Evolutionary conservation across 495 filamentous ascomycete species (phyloP), one percentile per base, ranked within the genome.

Genomic region (Oidiodendron maius): DNA sequence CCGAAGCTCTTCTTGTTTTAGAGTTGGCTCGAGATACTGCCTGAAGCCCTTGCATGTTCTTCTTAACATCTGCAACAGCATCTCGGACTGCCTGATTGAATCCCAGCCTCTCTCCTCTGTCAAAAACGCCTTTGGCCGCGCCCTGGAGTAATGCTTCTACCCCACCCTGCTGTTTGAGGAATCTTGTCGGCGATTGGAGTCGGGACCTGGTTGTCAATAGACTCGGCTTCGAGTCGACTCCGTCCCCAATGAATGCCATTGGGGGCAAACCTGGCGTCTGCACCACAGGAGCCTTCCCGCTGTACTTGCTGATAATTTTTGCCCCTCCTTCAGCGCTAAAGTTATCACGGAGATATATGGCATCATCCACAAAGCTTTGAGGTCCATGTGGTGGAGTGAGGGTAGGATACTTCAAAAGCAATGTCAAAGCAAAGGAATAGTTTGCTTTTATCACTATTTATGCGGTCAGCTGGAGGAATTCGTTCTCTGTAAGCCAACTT

Each of bases 1-100:
- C 47, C 9, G 52, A 41, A 43, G 43, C 45, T 34, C 46, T 44
- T 18, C 51, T 44, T 35, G 25, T 39, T 21, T 25, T 21, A 3
- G 46, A 52, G 23, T 50, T 55, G 28, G 24, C 45, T 26, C 52
- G 40, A 3, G 56, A 52, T n/a, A n/a, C n/a, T 25, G 50, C 37
- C 17, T 58, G 56, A 15, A 61, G 44, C 4, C 52, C 55, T 46
- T 86, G 78, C 52, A 89, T 81, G 51, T 83, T 85, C 56, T 76
- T 83, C 52, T 74, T 77, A 2, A 91, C 86, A 68, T 96, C 90
- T 12, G 76, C 87, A 46, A 95, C 80, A 3, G 93, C 91, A 50
- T 91, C 90, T 16, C 91, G 82, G 10, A 98, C 84, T 10, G 88
- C 89, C 64, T 90, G 88, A 52, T 89, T 89, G 24, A 97, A 83